Base-by-base conservation (phyloP, 2,329 filamentous ascomycete genomes). In the Aspergillus sclerotialis region DNA sequence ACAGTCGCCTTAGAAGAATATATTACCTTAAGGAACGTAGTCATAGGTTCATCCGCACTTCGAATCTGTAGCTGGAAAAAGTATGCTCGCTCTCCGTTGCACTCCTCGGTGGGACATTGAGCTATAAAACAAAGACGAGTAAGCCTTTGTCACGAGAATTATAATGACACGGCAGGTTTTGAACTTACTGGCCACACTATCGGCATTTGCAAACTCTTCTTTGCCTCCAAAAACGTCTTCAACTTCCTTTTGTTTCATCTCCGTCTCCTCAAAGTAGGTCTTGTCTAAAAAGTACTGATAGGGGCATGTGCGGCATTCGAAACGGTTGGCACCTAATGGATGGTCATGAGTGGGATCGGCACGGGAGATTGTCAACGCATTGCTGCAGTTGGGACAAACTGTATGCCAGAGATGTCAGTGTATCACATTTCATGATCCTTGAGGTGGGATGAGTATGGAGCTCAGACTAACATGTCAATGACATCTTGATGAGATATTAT, bases 11-110 rank as follows among this genome's bases (percentile, higher is more conserved):
- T 21, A 37, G 32, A 33, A 27, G 29, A 19, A 28, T 32, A 53
- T 65, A 35, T n/a, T 54, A 86, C 84, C 76, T 88, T 92, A 67
- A 82, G 93, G 65, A 96, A 96, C 40, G 80, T 90, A 47, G 92
- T 98, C 84, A 94, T 95, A 40, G 92, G 92, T 72, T 98, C 92
- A 67, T 98, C 92, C 33, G 92, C 92, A 70, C 87, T 94, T 50
- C 92, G 80, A 65, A 96, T 96, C 73, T 98, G 92, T 50, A 96
- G 80, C 71, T 94, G 87, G 70, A 89, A 94, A 69, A 90, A 96
- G 44, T 89, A 93, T 3, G 92, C 92, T 67, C 87, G 79, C 40
- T 78, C 74, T 43, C 87, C 87, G 54, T 84, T 74, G 69, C 92
- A 98, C 37, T 73, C 73, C 26, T 88, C 80, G 43, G 80, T 80